These are phyloP conservation scores for Phytophthora nicotianae DNA, from an alignment of 352 stramenopile species.

Conservation along the genomic window DNA sequence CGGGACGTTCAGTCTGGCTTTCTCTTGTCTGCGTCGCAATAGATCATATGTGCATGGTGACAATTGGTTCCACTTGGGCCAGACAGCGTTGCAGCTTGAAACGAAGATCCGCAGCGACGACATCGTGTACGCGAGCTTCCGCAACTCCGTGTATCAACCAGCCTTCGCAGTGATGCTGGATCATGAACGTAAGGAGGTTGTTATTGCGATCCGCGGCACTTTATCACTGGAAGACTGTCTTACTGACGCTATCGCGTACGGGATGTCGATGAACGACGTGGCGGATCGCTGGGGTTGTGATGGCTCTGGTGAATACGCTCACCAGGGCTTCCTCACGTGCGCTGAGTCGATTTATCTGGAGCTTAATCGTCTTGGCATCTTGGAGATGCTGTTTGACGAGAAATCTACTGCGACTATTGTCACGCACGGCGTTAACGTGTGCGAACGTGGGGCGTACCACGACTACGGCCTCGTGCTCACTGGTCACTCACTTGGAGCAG, in stretches of 20 bases:
- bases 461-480: constrained; percentile 81
- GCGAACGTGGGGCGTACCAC: constrained; percentile 58
- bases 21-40: constrained; percentile 74
- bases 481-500: constrained; percentile 82
- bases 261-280: constrained; percentile 72
- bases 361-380: constrained; percentile 65
- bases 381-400: constrained; percentile 89
- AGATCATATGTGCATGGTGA: constrained; percentile 79
- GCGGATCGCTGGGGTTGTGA: constrained; percentile 74
- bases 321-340: constrained; percentile 84
- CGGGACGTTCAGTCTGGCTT: constrained; percentile 73
- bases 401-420: constrained; percentile 53
- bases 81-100: constrained; percentile 84
- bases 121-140: constrained; percentile 85
- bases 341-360: constrained; percentile 79
- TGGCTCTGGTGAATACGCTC: constrained; percentile 69
- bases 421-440: constrained; percentile 63
- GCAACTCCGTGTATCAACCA: constrained; percentile 80
- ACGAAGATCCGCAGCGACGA: constrained; percentile 62
- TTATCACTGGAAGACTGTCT: constrained; percentile 89
- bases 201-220: constrained; percentile 84
- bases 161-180: constrained; percentile 86
- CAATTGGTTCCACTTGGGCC: constrained; percentile 83
- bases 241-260: constrained; percentile 87
- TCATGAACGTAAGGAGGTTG: constrained; percentile 70